A percentile compares a stretch with the other conserved stretches of the same genome.
Evolutionary conservation across 2,329 filamentous ascomycete genomes (phyloP).

Genomic region (Aspergillus ustus): DNA sequence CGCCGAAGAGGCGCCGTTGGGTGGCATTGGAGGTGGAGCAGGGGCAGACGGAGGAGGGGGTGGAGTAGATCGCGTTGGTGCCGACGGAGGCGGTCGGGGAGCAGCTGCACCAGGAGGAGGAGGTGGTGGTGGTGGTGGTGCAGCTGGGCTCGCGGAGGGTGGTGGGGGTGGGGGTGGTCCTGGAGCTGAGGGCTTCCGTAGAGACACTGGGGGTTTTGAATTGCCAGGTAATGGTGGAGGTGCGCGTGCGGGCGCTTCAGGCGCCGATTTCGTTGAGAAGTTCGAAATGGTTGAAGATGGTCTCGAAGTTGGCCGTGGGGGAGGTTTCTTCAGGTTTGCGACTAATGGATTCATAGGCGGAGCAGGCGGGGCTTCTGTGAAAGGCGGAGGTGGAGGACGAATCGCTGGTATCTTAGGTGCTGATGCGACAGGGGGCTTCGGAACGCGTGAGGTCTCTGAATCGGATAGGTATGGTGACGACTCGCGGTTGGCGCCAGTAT

Average conservation of each 20-base stretch:
- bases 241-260: slow-evolving; percentile 57
- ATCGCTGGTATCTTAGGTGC: slow-evolving; percentile 60
- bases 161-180: slow-evolving; percentile 52
- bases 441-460: slow-evolving; percentile 63
- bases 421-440: slow-evolving; percentile 24
- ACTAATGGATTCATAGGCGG: slow-evolving; percentile 57
- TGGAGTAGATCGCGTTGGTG: slow-evolving; percentile 52
- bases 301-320: slow-evolving; percentile 55
- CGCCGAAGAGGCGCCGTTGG: slow-evolving; percentile 46
- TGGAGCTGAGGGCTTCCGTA: slow-evolving; percentile 61
- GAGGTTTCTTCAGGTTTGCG: slow-evolving; percentile 65
- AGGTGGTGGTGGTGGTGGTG: slow-evolving; percentile 49
- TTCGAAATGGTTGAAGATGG: slow-evolving; percentile 65
- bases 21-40: slow-evolving; percentile 33
- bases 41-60: slow-evolving; percentile 48
- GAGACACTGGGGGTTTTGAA: slow-evolving; percentile 56
- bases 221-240: slow-evolving; percentile 67
- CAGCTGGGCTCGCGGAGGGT: slow-evolving; percentile 49
- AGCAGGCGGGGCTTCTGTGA: slow-evolving; percentile 53
- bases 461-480: slow-evolving; percentile 77
- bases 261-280: slow-evolving; percentile 56
- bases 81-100: slow-evolving; percentile 47
- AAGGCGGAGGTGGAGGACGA: slow-evolving; percentile 51
- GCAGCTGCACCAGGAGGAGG: slow-evolving; percentile 48
- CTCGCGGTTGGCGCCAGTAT: slow-evolving; percentile 73